Percentiles rank a stretch among this genome's conserved stretches.
phyloP scores from a whole-genome alignment of 2,329 filamentous ascomycete species.

The Parafenestella ontariensis region DNA sequence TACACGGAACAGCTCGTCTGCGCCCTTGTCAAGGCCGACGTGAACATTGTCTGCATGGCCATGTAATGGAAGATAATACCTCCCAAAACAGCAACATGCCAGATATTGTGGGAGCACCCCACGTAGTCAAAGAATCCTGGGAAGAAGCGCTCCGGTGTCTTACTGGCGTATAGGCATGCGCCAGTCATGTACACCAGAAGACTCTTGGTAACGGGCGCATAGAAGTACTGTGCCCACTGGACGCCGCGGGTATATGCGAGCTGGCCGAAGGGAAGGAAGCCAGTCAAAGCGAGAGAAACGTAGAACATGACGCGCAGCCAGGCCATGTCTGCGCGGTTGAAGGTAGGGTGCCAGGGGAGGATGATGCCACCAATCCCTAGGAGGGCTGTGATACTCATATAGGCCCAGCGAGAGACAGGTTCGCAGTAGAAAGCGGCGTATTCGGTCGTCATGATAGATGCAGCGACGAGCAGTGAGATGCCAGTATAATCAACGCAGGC shows the following conservation, averaged over 20 bases:
- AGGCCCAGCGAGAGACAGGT: conserved; percentile 81
- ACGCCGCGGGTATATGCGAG: conserved; percentile 78
- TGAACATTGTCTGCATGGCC: conserved; percentile 95
- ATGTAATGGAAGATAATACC: conserved; percentile 97
- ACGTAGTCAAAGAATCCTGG: conserved; percentile 95
- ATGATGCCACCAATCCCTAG: conserved; percentile 88
- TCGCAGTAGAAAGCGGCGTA: conserved; percentile 99
- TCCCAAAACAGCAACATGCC: conserved; percentile 92
- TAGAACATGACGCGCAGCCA: conserved; percentile 94
- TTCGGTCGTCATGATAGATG: conserved; percentile 96
- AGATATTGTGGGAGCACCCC: conserved; percentile 95
- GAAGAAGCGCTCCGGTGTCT: conserved; percentile 90
- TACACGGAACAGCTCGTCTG: conserved; percentile 45
- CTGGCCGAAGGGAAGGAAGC: conserved; percentile 87
- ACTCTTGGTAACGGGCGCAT: conserved; percentile 84
- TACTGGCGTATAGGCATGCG: conserved; percentile 86
- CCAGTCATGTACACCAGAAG: conserved; percentile 85
- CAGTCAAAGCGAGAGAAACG: conserved; percentile 83
- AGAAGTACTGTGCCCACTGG: conserved; percentile 87
- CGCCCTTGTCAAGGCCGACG: conserved; percentile 55
- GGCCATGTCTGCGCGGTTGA: conserved; percentile 91
- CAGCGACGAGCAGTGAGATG: conserved; percentile 91
- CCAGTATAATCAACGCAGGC: conserved; percentile 98
- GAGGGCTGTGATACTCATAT: conserved; percentile 80
- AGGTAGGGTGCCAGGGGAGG: conserved; percentile 93